Percentiles rank a stretch among this genome's conserved stretches.
Evolutionary conservation across 1,284 basidiomycete genomes (phyloP).

Genomic region (Marasmius oreades): DNA sequence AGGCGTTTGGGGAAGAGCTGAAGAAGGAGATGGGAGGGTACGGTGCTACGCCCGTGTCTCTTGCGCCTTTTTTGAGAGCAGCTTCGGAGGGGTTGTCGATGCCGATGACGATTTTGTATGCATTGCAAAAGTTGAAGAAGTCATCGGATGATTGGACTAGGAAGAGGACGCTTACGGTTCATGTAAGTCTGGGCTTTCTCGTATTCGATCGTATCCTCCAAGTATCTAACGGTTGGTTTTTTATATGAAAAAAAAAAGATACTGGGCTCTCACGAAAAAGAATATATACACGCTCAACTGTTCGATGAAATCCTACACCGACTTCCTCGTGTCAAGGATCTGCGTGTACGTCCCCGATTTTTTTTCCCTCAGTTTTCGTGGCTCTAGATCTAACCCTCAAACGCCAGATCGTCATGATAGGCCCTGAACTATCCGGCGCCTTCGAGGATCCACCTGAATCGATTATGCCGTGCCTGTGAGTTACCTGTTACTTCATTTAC

Average conservation of each 20-base stretch:
- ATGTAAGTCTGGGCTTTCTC: conserved; percentile 20
- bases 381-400: background rate
- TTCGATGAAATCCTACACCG: conserved; percentile 37
- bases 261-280: conserved; percentile 26
- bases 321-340: conserved; percentile 28
- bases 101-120: conserved; percentile 32
- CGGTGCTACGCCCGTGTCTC: background rate
- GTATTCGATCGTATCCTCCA: background rate
- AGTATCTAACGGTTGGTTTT: too few species aligned
- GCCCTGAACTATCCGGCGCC: conserved; percentile 24
- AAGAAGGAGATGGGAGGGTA: conserved; percentile 5
- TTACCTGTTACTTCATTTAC: background rate
- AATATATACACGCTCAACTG: conserved; percentile 21
- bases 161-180: conserved; percentile 26
- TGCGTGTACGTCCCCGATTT: conserved; percentile 22
- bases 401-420: conserved; percentile 26
- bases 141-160: conserved; percentile 25
- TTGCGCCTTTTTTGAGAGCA: conserved; percentile 19
- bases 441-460: conserved; percentile 13
- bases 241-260: too few species aligned
- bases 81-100: conserved; percentile 26
- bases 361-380: background rate
- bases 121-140: conserved; percentile 27
- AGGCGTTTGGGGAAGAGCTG: conserved; percentile 19
- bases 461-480: conserved; percentile 32